Evolutionary conservation across 768 basidiomycete genomes (phyloP).

Genomic region (Podaxis rugospora): DNA sequence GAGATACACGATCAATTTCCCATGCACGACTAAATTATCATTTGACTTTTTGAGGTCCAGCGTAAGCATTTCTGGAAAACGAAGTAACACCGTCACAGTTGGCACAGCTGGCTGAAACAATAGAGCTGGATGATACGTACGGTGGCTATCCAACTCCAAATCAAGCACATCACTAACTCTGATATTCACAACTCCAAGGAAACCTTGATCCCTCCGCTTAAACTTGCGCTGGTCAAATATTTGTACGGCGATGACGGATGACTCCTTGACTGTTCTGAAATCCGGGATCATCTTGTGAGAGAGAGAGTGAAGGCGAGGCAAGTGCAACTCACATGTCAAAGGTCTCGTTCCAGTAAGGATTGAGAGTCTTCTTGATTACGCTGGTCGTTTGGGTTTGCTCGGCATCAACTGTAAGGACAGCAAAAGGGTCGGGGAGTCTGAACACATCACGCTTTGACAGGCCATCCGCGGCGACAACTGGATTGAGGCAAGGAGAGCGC

Average conservation of each 20-base stretch:
- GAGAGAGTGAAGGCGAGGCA: constrained; percentile 6
- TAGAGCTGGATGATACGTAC: constrained; percentile 40
- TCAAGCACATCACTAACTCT: constrained; percentile 88
- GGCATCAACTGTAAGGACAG: constrained; percentile 96
- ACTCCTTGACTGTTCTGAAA: constrained; percentile 87
- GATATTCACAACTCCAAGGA: constrained; percentile 96
- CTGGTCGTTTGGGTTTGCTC: constrained; percentile 97
- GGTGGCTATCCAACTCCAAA: constrained; percentile 88
- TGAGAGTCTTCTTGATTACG: constrained; percentile 93
- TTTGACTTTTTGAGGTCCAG: constrained; percentile 98
- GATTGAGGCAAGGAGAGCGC: constrained; percentile 7
- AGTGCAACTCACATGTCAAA: constrained; percentile 80
- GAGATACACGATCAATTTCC: constrained; percentile 94
- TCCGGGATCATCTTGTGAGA: constrained; percentile 4
- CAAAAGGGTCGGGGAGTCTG: constrained; percentile 95
- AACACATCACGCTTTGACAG: constrained; percentile 94
- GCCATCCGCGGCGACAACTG: constrained; percentile 94
- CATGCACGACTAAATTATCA: constrained; percentile 96
- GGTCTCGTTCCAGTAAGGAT: constrained; percentile 97
- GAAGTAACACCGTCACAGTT: neutral
- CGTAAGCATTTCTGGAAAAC: constrained; percentile 83
- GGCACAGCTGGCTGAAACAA: neutral
- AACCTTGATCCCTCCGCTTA: constrained; percentile 97
- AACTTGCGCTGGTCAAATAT: constrained; percentile 99
- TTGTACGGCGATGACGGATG: constrained; percentile 96